These are phyloP conservation scores for Podaxis sp. DNA, from an alignment of 768 basidiomycete genomes.

Conservation along the genomic window DNA sequence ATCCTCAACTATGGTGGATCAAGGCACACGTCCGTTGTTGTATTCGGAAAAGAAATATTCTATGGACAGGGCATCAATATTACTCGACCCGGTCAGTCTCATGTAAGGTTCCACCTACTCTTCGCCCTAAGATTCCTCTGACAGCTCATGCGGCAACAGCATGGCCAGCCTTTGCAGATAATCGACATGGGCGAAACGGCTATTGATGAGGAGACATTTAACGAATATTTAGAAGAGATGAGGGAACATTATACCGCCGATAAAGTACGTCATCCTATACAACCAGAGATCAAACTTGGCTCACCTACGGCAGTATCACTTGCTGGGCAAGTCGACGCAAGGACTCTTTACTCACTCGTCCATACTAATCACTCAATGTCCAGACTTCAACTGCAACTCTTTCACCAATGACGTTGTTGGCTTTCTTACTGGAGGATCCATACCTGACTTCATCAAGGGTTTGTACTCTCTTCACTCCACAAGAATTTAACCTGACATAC, in stretches of 20 bases:
- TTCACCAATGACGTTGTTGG: constrained; percentile 89
- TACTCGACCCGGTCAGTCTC: constrained; percentile 74
- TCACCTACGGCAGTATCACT: constrained; percentile 60
- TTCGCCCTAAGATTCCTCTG: not conserved
- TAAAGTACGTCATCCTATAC: constrained; percentile 51
- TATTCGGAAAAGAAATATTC: constrained; percentile 82
- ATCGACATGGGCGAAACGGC: constrained; percentile 77
- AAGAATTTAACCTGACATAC: not conserved
- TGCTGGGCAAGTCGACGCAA: constrained; percentile 54
- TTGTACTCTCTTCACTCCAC: not conserved
- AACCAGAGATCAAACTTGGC: not conserved
- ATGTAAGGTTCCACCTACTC: constrained; percentile 47
- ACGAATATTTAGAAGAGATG: constrained; percentile 79
- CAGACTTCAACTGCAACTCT: constrained; percentile 94
- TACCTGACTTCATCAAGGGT: constrained; percentile 85
- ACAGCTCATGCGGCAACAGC: constrained; percentile 36
- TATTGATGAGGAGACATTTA: constrained; percentile 81
- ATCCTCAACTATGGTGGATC: not conserved
- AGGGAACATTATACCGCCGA: constrained; percentile 83
- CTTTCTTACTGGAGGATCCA: constrained; percentile 80
- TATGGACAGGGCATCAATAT: constrained; percentile 86
- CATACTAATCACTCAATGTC: not conserved
- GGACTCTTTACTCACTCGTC: not conserved
- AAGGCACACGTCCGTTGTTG: constrained; percentile 91
- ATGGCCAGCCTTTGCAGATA: constrained; percentile 69